Base-by-base conservation (phyloP, 805 yeast genomes). In the Pichia rugopelliculosa region DNA sequence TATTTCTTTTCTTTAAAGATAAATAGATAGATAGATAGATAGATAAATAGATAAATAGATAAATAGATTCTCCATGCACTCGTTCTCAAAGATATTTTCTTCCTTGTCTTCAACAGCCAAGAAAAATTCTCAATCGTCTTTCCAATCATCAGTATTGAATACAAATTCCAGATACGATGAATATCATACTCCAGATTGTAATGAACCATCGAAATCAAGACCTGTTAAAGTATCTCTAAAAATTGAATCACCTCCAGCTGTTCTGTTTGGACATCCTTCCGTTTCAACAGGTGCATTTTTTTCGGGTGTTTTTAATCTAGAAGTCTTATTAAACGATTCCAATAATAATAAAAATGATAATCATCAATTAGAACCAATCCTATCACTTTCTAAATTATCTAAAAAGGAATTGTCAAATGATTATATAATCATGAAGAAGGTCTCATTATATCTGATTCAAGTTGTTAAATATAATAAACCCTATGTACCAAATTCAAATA, bases 201-300 rank as follows among this genome's bases (percentile, higher is more conserved):
- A 64, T 44, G 58, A 54, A 42, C 46, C 54, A 8, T 53, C 53
- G 20, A 57, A 59, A 15, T 39, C 54, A 11, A 54, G 60, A 2
- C 63, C 62, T 13, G 51, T 67, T 22, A 56, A 74, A 30, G 64
- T 87, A 12, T 61, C 80, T 0, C 73, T 90, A 30, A 72, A 73
- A 36, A 70, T 93, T 21, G 99, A 93, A 61, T 83, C 95, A 2
- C 98, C 98, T 1, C 99, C 99, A 0, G 74, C 90, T 36, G 78
- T 87, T 41, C 68, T 93, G 47, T 91, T 86, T 59, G 99, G 99
- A 0, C 66, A 75, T 0, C 84, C 90, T 3, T 64, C 67, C 9
- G 93, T 87, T 50, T 80, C 93, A 1, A 74, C 95, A 0, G 99
- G 99, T 1, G 84, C 96, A 6, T 73, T 91, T 22, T 68, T 93